phyloP scores from a whole-genome alignment of 257 asterid species.

The Ophiorrhiza pumila region DNA sequence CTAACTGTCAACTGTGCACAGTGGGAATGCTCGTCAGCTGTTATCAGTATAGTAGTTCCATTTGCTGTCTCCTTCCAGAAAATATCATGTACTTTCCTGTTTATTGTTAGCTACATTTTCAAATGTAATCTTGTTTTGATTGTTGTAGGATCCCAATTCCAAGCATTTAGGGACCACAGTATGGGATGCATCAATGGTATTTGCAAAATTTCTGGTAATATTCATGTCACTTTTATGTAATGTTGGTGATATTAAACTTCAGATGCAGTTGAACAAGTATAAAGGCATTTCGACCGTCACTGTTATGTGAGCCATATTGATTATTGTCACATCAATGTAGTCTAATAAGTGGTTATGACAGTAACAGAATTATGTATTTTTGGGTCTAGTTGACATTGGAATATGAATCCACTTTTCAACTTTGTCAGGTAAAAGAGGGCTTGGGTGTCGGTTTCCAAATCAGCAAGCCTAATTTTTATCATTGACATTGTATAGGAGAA shows the following conservation, averaged over 20 bases:
- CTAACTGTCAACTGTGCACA: not conserved
- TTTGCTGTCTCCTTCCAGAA: not conserved
- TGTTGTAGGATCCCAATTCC: conserved; percentile 90
- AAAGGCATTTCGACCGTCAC: not conserved
- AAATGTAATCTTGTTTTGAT: conserved; percentile 15
- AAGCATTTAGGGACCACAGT: conserved; percentile 96
- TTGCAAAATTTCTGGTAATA: conserved; percentile 83
- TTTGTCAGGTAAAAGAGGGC: not conserved
- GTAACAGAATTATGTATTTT: not conserved
- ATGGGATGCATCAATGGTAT: conserved; percentile 99
- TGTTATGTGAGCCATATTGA: not conserved
- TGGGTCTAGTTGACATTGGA: not conserved
- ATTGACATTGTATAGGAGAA: conserved; percentile 53
- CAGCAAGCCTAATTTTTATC: conserved; percentile 22
- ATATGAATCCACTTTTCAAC: not conserved
- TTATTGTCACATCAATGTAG: not conserved
- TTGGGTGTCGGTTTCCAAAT: conserved; percentile 12
- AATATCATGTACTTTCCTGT: not conserved
- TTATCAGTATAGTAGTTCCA: not conserved
- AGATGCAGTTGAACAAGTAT: not conserved
- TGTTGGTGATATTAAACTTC: not conserved
- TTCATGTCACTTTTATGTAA: conserved; percentile 2
- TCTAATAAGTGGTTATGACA: not conserved
- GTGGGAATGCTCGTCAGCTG: not conserved
- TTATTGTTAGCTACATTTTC: conserved; percentile 20